A percentile compares a stretch with the other conserved stretches of the same genome.
Conservation (phyloP, 257 asterid genomes). For the Gynochthodes officinalis region DNA sequence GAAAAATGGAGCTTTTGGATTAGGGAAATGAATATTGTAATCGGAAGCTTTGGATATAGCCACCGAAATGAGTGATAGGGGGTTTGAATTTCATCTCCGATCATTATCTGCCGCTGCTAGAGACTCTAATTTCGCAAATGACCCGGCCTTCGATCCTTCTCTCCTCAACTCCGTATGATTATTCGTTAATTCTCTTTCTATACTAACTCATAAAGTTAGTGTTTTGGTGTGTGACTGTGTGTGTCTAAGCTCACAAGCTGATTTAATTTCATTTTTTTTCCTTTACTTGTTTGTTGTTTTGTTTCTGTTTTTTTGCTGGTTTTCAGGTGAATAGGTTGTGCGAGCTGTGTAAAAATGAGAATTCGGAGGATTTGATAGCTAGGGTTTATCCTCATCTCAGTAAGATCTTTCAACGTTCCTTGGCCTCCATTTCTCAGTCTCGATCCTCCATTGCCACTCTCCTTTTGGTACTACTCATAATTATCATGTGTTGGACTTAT, state of each 20-base stretch:
- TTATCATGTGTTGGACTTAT: neutral
- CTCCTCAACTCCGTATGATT: constrained; percentile 57
- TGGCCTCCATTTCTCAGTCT: constrained; percentile 66
- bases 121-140: constrained; percentile 68
- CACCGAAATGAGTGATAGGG: constrained; percentile 22
- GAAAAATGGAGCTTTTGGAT: neutral
- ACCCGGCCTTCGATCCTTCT: constrained; percentile 69
- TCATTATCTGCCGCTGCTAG: constrained; percentile 66
- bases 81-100: constrained; percentile 78
- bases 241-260: neutral
- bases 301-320: neutral
- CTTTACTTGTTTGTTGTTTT: constrained; percentile 5
- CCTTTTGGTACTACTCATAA: constrained; percentile 48
- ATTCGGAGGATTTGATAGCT: constrained; percentile 75
- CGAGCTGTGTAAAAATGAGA: constrained; percentile 66
- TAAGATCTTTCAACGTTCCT: constrained; percentile 76
- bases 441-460: constrained; percentile 72
- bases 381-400: constrained; percentile 82
- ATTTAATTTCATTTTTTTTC: constrained; percentile 5
- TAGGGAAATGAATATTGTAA: neutral
- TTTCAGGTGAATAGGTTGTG: constrained; percentile 63
- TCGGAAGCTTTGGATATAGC: neutral
- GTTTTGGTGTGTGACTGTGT: neutral
- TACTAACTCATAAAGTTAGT: neutral
- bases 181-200: neutral